Evolutionary conservation across 805 yeast genomes (phyloP).

Genomic region (Ogataea thermomethanolica): DNA sequence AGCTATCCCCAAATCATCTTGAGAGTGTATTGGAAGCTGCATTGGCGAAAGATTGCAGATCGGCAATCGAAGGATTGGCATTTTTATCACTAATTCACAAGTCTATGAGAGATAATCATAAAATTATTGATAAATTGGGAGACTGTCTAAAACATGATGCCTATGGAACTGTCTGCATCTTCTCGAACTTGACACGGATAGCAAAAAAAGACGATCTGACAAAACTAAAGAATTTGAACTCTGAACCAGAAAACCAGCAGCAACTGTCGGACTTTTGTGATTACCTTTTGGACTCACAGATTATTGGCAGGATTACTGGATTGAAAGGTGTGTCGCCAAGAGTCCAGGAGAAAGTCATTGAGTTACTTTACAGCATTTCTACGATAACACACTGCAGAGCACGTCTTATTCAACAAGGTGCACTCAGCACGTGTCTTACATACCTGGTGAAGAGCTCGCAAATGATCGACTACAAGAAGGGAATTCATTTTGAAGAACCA

Average conservation of each 20-base stretch:
- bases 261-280: background rate
- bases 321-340: constrained; percentile 30
- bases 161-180: constrained; percentile 41
- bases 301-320: constrained; percentile 27
- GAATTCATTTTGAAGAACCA: constrained; percentile 23
- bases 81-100: constrained; percentile 36
- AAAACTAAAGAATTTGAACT: constrained; percentile 1
- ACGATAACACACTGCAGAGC: constrained; percentile 26
- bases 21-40: constrained; percentile 29
- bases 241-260: constrained; percentile 1
- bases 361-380: constrained; percentile 37
- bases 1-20: constrained; percentile 34
- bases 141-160: constrained; percentile 10
- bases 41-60: constrained; percentile 20
- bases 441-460: constrained; percentile 36
- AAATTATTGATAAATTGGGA: constrained; percentile 26
- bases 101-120: constrained; percentile 36
- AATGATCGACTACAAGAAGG: constrained; percentile 20
- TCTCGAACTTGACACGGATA: constrained; percentile 32
- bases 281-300: background rate
- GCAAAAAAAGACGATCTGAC: constrained; percentile 4
- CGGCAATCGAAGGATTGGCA: constrained; percentile 33
- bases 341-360: constrained; percentile 30
- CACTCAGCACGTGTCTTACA: constrained; percentile 36
- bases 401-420: constrained; percentile 46